phyloP scores from a whole-genome alignment of 192 early-diverging fungal species.

The Podila epigama region DNA sequence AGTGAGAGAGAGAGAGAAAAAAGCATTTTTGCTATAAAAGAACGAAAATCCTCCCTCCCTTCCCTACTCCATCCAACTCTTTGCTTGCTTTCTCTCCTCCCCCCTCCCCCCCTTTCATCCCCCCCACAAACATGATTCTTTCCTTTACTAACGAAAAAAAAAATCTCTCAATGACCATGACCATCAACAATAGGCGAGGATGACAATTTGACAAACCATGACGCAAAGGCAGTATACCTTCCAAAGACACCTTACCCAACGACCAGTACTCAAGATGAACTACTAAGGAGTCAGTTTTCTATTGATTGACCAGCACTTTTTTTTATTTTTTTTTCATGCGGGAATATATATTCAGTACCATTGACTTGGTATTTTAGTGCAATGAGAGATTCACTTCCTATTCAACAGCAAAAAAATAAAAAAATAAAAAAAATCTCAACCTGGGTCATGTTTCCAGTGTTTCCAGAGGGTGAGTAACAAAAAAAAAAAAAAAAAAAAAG shows the following conservation, averaged over 20 bases:
- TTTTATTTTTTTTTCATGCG: too few species aligned
- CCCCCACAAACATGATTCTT: not conserved
- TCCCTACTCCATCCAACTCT: not conserved
- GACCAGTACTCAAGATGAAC: slow-evolving; percentile 9
- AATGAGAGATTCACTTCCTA: too few species aligned
- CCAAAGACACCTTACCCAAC: slow-evolving; percentile 46
- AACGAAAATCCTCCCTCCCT: not conserved
- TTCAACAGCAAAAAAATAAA: too few species aligned
- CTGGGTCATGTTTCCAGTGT: too few species aligned
- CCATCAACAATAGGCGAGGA: slow-evolving; percentile 23
- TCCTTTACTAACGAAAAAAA: not conserved
- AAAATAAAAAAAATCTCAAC: too few species aligned
- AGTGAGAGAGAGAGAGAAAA: too few species aligned
- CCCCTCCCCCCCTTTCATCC: not conserved
- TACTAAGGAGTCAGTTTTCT: slow-evolving; percentile 8
- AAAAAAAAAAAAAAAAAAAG: too few species aligned
- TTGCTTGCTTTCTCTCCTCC: not conserved
- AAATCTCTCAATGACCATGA: too few species aligned
- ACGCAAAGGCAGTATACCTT: slow-evolving; percentile 10
- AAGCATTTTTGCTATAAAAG: not conserved
- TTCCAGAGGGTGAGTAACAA: too few species aligned
- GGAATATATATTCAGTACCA: too few species aligned
- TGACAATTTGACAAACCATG: slow-evolving; percentile 19
- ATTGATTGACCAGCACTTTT: not conserved
- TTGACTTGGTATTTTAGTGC: too few species aligned